Conservation (phyloP, 495 filamentous ascomycete species). For the Hyaloscypha finlandica region DNA sequence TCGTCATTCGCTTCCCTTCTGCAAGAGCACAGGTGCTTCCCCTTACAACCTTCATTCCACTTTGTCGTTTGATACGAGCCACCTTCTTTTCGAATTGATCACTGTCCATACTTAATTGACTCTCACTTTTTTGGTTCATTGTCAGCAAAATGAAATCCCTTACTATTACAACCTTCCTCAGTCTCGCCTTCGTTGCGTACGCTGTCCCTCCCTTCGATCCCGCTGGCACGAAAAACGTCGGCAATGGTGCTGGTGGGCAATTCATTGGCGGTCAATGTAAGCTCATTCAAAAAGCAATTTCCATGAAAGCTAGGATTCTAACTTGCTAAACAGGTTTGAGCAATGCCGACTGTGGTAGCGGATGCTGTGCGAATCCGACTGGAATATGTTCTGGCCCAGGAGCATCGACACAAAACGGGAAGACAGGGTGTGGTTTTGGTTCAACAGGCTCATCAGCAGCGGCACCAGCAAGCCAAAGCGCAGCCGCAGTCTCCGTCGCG, state of each 20-base stretch:
- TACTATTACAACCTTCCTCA: constrained; percentile 19
- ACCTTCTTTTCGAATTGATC: not conserved
- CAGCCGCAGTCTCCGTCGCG: not conserved
- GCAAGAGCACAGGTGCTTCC: not conserved
- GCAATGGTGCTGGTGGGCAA: constrained; percentile 37
- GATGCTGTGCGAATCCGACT: constrained; percentile 37
- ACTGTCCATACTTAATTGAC: not conserved
- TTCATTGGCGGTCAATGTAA: constrained; percentile 43
- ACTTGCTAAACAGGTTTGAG: constrained; percentile 18
- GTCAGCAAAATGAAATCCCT: constrained; percentile 24
- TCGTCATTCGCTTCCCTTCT: not conserved
- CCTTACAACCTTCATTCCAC: not conserved
- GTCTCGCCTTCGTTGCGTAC: constrained; percentile 14
- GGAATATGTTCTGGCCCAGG: constrained; percentile 42
- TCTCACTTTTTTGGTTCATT: not conserved
- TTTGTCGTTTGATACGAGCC: not conserved
- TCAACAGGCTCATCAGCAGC: not conserved
- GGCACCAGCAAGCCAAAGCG: not conserved
- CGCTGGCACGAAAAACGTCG: constrained; percentile 39
- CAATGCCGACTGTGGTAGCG: constrained; percentile 37
- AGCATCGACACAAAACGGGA: constrained; percentile 44
- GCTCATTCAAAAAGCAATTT: constrained; percentile 22
- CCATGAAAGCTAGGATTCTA: not conserved
- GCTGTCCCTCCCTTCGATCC: constrained; percentile 31
- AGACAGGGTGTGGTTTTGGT: constrained; percentile 50